These are phyloP conservation scores for Climacium dendroides DNA, from an alignment of 225 moss, liverwort and hornwort species.

Conservation along the genomic window DNA sequence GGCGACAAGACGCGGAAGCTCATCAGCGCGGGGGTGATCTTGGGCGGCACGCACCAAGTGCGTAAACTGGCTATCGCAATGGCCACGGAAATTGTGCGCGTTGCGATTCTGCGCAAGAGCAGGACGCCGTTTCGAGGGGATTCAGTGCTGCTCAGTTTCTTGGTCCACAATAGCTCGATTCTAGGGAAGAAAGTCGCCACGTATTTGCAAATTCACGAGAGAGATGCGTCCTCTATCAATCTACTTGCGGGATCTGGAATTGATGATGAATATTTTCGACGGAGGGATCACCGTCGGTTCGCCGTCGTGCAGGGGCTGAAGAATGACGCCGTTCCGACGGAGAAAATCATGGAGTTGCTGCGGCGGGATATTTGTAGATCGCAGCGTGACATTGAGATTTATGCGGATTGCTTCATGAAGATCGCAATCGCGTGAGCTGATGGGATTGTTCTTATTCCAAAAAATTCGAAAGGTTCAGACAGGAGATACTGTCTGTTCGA, in stretches of 20 bases:
- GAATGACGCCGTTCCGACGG: neutral
- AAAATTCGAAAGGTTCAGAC: neutral
- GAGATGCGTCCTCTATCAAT: neutral
- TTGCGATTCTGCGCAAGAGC: conserved; percentile 1
- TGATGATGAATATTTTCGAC: neutral
- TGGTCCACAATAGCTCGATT: conserved; percentile 17
- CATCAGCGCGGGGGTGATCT: conserved; percentile 17
- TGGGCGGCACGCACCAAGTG: conserved; percentile 14
- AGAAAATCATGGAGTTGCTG: neutral
- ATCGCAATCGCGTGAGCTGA: neutral
- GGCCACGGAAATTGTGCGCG: conserved; percentile 36
- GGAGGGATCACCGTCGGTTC: neutral
- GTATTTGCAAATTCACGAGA: conserved; percentile 24
- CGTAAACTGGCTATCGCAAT: conserved; percentile 6
- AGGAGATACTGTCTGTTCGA: neutral
- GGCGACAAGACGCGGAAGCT: conserved; percentile 10
- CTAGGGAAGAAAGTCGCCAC: conserved; percentile 16
- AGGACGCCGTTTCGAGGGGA: neutral
- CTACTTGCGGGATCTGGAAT: neutral
- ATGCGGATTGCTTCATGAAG: conserved; percentile 3
- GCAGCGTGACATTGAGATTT: neutral
- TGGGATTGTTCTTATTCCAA: neutral
- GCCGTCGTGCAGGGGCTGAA: conserved; percentile 11
- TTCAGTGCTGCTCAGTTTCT: conserved; percentile 2
- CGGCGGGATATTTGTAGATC: conserved; percentile 3